A percentile compares a stretch with the other conserved stretches of the same genome.
phyloP scores from a whole-genome alignment of 2,329 filamentous ascomycete species.

The Aspergillus sp. region DNA sequence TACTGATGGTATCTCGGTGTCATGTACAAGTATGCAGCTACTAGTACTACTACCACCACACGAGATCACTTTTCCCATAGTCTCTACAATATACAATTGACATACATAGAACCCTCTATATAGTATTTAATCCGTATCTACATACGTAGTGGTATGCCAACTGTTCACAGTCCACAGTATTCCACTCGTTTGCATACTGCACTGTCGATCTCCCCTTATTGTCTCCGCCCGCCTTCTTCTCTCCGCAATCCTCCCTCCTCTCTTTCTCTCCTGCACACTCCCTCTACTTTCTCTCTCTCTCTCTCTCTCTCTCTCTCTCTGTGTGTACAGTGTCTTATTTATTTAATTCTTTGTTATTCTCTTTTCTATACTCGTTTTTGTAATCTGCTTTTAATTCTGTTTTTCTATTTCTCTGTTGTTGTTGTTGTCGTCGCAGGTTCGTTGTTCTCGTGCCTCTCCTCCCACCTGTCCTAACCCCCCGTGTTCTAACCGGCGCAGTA shows the following conservation, averaged over 20 bases:
- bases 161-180: too few relatives aligned
- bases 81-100: too few relatives aligned
- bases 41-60: too few relatives aligned
- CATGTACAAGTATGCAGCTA: too few relatives aligned
- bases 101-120: too few relatives aligned
- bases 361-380: background rate
- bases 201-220: conserved; percentile 19
- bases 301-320: background rate
- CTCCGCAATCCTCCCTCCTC: conserved; percentile 2
- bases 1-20: too few relatives aligned
- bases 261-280: conserved; percentile 1
- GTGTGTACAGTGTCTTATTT: conserved; percentile 1
- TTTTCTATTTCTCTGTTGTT: conserved; percentile 12
- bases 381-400: conserved; percentile 6
- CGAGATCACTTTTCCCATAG: too few relatives aligned
- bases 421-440: conserved; percentile 1
- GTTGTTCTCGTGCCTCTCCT: background rate
- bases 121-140: too few relatives aligned
- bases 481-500: too few relatives aligned
- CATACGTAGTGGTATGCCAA: too few relatives aligned
- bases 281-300: background rate
- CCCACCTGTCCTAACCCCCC: background rate
- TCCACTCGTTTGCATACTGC: conserved; percentile 2
- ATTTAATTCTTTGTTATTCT: background rate
- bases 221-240: conserved; percentile 13